phyloP scores from a whole-genome alignment of 1,139 yeast species.

The Blastobotrys apis region DNA sequence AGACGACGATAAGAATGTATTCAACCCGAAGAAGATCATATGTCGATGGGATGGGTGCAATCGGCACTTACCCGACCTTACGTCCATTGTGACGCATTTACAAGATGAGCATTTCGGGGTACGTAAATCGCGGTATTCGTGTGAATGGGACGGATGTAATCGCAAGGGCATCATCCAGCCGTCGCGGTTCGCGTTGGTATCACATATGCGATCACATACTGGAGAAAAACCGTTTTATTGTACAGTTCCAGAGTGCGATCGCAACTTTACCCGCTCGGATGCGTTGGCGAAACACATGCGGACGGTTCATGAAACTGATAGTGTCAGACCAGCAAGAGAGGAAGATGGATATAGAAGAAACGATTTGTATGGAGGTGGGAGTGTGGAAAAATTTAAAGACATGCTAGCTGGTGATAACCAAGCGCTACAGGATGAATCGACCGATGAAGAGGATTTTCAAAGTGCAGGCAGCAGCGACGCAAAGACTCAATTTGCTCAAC shows the following conservation, averaged over 20 bases:
- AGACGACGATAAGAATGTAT: conserved; percentile 11
- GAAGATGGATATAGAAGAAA: conserved; percentile 6
- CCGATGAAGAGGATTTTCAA: conserved; percentile 15
- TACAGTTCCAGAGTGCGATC: conserved; percentile 64
- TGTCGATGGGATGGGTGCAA: conserved; percentile 42
- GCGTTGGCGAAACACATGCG: conserved; percentile 62
- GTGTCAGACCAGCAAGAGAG: conserved; percentile 6
- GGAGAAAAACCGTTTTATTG: conserved; percentile 68
- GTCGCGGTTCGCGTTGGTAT: conserved; percentile 53
- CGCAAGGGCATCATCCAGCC: conserved; percentile 54
- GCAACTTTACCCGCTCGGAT: conserved; percentile 55
- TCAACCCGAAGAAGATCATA: conserved; percentile 14
- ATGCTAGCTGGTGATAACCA: too few relatives aligned
- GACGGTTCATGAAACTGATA: conserved; percentile 52
- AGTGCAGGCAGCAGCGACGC: conserved; percentile 25
- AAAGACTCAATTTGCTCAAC: conserved; percentile 27
- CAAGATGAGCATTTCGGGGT: conserved; percentile 38
- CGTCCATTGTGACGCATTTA: conserved; percentile 39
- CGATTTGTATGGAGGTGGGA: conserved; percentile 12
- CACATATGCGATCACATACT: conserved; percentile 63
- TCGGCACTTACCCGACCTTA: conserved; percentile 30
- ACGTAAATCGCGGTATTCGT: conserved; percentile 45
- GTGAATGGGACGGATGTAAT: conserved; percentile 62
- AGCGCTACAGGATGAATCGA: conserved; percentile 6
- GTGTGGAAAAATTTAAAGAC: conserved; percentile 10